A percentile compares a stretch with the other conserved stretches of the same genome.
These are phyloP conservation scores for Rhynchosporium graminicola DNA, from an alignment of 2,329 filamentous ascomycete genomes.

Conservation along the genomic window DNA sequence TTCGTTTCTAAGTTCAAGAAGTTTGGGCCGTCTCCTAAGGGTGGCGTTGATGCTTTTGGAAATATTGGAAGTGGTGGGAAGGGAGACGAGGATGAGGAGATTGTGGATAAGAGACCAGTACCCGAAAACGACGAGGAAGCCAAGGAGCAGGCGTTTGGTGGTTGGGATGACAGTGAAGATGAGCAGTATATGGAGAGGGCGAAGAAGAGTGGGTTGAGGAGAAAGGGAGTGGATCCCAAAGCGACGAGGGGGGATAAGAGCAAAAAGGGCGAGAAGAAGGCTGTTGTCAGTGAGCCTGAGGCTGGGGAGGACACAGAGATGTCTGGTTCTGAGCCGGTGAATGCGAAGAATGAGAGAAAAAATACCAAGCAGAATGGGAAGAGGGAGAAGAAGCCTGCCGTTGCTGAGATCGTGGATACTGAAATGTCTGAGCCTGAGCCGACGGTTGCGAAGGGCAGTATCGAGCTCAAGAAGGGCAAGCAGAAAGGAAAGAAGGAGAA, in stretches of 20 bases:
- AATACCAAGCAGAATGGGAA: no score
- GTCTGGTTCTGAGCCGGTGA: no score
- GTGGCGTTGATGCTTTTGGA: constrained; percentile 30
- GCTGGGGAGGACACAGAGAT: no score
- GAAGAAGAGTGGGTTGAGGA: constrained; percentile 72
- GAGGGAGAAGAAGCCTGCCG: no score
- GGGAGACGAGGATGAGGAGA: constrained; percentile 42
- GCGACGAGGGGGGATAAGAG: constrained; percentile 46
- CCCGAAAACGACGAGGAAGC: constrained; percentile 41
- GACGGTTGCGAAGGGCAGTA: no score
- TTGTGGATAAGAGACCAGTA: constrained; percentile 67
- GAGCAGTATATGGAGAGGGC: constrained; percentile 69
- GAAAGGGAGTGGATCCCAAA: constrained; percentile 72
- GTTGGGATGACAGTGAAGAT: constrained; percentile 75
- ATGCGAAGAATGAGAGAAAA: no score
- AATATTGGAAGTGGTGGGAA: constrained; percentile 21
- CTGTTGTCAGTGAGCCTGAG: not conserved
- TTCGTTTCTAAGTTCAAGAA: constrained; percentile 98
- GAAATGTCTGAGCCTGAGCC: no score
- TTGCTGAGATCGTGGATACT: no score
- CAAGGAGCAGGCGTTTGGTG: constrained; percentile 62
- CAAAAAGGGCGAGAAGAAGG: constrained; percentile 24
- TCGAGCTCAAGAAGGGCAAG: no score
- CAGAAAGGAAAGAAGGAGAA: no score
- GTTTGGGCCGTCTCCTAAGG: constrained; percentile 71